Evolutionary conservation across 495 filamentous ascomycete species (phyloP).

Genomic region (Hypoxylon fragiforme): DNA sequence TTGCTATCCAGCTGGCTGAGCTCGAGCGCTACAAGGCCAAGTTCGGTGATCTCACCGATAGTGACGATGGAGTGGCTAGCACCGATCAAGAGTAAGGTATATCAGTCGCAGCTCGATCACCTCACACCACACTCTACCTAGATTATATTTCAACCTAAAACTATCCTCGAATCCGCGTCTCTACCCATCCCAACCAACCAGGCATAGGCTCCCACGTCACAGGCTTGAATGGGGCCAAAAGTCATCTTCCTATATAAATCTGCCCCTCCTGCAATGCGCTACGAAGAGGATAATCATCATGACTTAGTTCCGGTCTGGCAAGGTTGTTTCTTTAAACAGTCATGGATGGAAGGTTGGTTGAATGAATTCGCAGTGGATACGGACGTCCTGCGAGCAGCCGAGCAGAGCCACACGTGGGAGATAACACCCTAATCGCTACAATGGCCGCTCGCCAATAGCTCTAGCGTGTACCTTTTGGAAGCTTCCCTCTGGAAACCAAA

Average conservation of each 20-base stretch:
- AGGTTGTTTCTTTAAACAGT: conserved; percentile 12
- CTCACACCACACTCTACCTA: neutral
- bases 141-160: conserved; percentile 7
- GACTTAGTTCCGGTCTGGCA: conserved; percentile 5
- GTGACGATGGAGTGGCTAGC: conserved; percentile 33
- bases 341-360: conserved; percentile 1
- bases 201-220: conserved; percentile 12
- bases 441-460: too few species aligned
- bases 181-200: conserved; percentile 3
- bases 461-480: too few species aligned
- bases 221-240: conserved; percentile 3
- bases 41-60: conserved; percentile 44
- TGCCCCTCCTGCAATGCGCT: conserved; percentile 23
- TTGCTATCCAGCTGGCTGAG: conserved; percentile 49
- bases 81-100: conserved; percentile 37
- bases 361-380: conserved; percentile 2
- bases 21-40: conserved; percentile 52
- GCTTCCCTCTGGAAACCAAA: too few species aligned
- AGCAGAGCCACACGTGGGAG: neutral
- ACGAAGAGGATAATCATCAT: conserved; percentile 27
- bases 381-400: conserved; percentile 10
- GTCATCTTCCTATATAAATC: conserved; percentile 24
- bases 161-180: neutral
- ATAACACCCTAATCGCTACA: too few species aligned
- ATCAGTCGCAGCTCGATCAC: neutral